Evolutionary conservation across 805 yeast genomes (phyloP).

Genomic region (Spathaspora hagerdaliae): DNA sequence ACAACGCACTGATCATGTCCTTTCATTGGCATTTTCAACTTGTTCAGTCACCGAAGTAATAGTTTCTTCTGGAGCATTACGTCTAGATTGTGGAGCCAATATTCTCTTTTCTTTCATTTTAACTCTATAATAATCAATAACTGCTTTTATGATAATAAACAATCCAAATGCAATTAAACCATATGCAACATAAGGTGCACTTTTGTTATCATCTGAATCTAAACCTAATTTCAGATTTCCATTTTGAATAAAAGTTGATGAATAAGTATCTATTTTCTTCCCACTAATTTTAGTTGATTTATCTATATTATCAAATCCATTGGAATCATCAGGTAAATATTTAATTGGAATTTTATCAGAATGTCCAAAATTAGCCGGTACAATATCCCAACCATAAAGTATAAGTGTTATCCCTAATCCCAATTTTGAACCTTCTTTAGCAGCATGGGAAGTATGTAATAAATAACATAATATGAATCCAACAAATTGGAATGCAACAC

Average conservation of each 20-base stretch:
- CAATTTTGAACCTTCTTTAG: conserved; percentile 89
- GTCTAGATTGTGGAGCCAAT: conserved; percentile 37
- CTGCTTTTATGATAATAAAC: conserved; percentile 59
- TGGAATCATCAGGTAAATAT: conserved; percentile 32
- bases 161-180: conserved; percentile 65
- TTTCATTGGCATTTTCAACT: background rate
- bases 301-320: conserved; percentile 24
- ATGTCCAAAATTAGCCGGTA: conserved; percentile 38
- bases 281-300: conserved; percentile 24
- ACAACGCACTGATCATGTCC: background rate
- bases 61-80: background rate
- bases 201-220: background rate
- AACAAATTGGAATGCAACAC: conserved; percentile 88
- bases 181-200: conserved; percentile 52
- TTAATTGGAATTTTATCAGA: conserved; percentile 30
- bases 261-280: conserved; percentile 21
- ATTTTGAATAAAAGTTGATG: conserved; percentile 10
- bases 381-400: conserved; percentile 48
- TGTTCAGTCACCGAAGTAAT: background rate
- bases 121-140: conserved; percentile 72
- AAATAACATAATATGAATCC: conserved; percentile 90
- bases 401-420: conserved; percentile 86
- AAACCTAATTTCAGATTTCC: background rate
- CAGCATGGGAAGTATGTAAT: conserved; percentile 94
- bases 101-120: conserved; percentile 69